phyloP scores from a whole-genome alignment of 441 rosid genomes.

The Syzygium malaccense region DNA sequence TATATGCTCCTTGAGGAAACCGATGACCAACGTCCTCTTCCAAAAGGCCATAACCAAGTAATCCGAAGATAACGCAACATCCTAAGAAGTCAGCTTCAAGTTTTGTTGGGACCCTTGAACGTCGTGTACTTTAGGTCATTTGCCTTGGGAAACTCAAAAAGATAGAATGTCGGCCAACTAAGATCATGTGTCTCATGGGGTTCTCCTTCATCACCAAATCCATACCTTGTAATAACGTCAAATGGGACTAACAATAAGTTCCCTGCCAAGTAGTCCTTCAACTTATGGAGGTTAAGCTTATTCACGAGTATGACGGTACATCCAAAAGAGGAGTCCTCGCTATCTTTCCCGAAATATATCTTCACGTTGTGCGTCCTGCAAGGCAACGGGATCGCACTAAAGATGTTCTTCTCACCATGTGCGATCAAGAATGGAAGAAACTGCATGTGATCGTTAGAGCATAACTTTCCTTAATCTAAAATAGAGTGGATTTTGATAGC shows the following conservation, averaged over 20 bases:
- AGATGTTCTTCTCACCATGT: conserved; percentile 84
- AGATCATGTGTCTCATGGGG: too few species aligned
- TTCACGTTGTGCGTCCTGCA: conserved; percentile 42
- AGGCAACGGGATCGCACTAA: conserved; percentile 55
- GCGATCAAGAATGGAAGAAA: conserved; percentile 63
- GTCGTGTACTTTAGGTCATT: too few species aligned
- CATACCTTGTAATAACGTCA: conserved; percentile 28
- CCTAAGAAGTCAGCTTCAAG: too few species aligned
- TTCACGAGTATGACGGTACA: conserved; percentile 53
- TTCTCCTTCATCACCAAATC: conserved; percentile 66
- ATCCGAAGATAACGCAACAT: too few species aligned
- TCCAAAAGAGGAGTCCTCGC: conserved; percentile 17
- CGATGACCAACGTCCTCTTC: too few species aligned
- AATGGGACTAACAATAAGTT: conserved; percentile 34
- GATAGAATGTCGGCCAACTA: too few species aligned
- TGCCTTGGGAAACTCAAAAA: too few species aligned
- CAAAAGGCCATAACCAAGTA: too few species aligned
- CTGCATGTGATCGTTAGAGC: conserved; percentile 27
- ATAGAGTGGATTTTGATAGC: conserved; percentile 36
- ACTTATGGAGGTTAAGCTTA: conserved; percentile 46
- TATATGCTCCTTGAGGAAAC: too few species aligned
- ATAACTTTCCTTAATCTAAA: conserved; percentile 50
- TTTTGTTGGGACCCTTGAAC: too few species aligned
- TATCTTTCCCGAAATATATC: conserved; percentile 33
- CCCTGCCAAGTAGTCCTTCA: conserved; percentile 54